Percentiles rank a stretch among this genome's conserved stretches.
phyloP scores from a whole-genome alignment of 805 yeast genomes.

The Nakazawaea siamensis region DNA sequence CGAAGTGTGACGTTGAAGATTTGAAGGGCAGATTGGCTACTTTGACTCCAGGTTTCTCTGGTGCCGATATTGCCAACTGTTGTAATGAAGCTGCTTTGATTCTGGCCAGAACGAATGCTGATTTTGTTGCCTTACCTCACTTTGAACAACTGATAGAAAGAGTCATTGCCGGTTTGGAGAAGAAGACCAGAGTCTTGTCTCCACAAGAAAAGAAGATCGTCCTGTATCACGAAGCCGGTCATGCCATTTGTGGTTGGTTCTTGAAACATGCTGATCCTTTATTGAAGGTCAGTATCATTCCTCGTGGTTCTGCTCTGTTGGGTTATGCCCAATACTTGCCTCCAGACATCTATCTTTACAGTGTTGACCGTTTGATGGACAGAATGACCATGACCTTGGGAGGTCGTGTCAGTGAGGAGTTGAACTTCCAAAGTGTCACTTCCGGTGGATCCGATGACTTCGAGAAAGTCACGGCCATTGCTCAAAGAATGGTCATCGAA shows the following conservation, averaged over 20 bases:
- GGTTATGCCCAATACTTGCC: slow-evolving; percentile 97
- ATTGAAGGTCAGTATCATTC: slow-evolving; percentile 87
- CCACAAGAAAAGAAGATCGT: slow-evolving; percentile 78
- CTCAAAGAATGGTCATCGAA: slow-evolving; percentile 80
- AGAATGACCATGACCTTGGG: slow-evolving; percentile 93
- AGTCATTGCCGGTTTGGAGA: slow-evolving; percentile 90
- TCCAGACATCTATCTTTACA: slow-evolving; percentile 73
- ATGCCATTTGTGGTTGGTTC: slow-evolving; percentile 94
- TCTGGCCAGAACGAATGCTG: slow-evolving; percentile 75
- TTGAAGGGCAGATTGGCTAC: slow-evolving; percentile 83
- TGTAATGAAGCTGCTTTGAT: slow-evolving; percentile 92
- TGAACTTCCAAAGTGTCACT: slow-evolving; percentile 81
- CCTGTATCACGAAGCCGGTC: slow-evolving; percentile 96
- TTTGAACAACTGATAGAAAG: slow-evolving; percentile 92
- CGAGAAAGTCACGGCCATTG: slow-evolving; percentile 84
- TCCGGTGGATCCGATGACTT: slow-evolving; percentile 92
- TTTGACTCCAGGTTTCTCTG: slow-evolving; percentile 90
- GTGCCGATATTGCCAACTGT: slow-evolving; percentile 93
- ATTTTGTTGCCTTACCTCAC: slow-evolving; percentile 55
- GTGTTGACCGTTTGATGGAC: slow-evolving; percentile 69
- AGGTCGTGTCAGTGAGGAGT: slow-evolving; percentile 86
- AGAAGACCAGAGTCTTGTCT: slow-evolving; percentile 69
- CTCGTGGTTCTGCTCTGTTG: slow-evolving; percentile 89
- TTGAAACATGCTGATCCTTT: slow-evolving; percentile 83
- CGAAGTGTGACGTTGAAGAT: slow-evolving; percentile 39